phyloP scores from a whole-genome alignment of 192 early-diverging fungal species.

The Allomyces javanicus region DNA sequence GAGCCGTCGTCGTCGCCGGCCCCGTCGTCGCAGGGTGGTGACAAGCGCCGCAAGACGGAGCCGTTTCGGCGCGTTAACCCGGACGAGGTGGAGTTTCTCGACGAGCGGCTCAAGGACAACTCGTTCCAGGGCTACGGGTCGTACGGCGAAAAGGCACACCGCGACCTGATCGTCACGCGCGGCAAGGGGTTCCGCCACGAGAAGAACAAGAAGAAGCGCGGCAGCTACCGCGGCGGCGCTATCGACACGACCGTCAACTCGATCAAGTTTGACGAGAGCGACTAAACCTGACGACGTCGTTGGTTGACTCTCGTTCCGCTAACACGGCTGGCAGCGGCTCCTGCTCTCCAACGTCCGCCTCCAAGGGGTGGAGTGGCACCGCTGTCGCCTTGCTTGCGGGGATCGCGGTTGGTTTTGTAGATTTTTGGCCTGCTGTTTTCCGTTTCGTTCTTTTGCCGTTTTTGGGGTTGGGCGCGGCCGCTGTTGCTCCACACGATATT shows the following conservation, averaged over 20 bases:
- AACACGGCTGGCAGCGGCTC: too few relatives aligned
- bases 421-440: too few relatives aligned
- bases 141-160: conserved; percentile 84
- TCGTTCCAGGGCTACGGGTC: conserved; percentile 50
- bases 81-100: conserved; percentile 58
- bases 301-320: too few relatives aligned
- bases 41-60: conserved; percentile 19
- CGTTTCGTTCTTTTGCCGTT: too few relatives aligned
- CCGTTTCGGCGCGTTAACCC: conserved; percentile 70
- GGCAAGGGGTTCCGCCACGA: conserved; percentile 86
- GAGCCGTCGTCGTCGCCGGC: conserved; percentile 4
- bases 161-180: conserved; percentile 69
- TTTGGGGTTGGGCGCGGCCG: too few relatives aligned
- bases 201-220: conserved; percentile 96
- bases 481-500: too few relatives aligned
- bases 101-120: conserved; percentile 73
- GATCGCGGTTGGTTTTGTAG: too few relatives aligned
- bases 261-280: conserved; percentile 55
- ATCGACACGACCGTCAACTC: conserved; percentile 71
- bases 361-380: too few relatives aligned
- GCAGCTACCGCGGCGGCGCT: conserved; percentile 76
- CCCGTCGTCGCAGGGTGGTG: conserved; percentile 2
- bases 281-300: too few relatives aligned
- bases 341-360: too few relatives aligned
- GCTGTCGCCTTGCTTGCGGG: too few relatives aligned